Conservation (phyloP, 768 basidiomycete species). For the Macrolepiota fuliginosa region DNA sequence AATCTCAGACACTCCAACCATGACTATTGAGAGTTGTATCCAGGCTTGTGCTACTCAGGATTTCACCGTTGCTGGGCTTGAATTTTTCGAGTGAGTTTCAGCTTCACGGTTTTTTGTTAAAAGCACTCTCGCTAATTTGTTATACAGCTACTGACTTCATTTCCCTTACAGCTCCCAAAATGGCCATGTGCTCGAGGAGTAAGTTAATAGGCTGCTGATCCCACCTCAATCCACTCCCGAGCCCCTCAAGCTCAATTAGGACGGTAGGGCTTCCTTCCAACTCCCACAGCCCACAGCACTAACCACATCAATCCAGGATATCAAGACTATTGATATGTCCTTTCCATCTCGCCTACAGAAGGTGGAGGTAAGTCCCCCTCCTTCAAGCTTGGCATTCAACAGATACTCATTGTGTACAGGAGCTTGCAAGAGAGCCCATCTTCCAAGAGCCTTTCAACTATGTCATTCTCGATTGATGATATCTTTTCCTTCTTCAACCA, state of each 20-base stretch:
- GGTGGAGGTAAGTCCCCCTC: no score
- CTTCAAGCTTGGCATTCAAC: no score
- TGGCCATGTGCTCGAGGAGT: constrained; percentile 39
- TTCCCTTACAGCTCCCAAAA: constrained; percentile 33
- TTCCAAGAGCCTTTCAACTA: constrained; percentile 55
- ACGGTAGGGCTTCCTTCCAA: constrained; percentile 55
- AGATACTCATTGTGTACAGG: no score
- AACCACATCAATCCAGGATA: no score
- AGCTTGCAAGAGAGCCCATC: constrained; percentile 54
- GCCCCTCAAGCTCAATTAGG: constrained; percentile 32
- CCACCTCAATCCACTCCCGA: constrained; percentile 39
- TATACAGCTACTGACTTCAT: not conserved
- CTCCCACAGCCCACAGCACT: no score
- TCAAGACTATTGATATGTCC: no score
- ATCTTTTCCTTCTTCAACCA: constrained; percentile 63
- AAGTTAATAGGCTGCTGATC: constrained; percentile 14
- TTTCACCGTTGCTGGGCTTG: constrained; percentile 67
- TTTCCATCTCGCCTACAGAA: no score
- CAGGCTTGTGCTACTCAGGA: constrained; percentile 49
- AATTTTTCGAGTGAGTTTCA: constrained; percentile 57
- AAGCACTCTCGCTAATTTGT: constrained; percentile 16
- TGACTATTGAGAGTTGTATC: constrained; percentile 67
- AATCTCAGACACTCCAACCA: constrained; percentile 24
- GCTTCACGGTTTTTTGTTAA: no score
- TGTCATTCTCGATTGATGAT: constrained; percentile 64